Conservation (phyloP, 305 asterid species). For the Caryopteris hybrid region DNA sequence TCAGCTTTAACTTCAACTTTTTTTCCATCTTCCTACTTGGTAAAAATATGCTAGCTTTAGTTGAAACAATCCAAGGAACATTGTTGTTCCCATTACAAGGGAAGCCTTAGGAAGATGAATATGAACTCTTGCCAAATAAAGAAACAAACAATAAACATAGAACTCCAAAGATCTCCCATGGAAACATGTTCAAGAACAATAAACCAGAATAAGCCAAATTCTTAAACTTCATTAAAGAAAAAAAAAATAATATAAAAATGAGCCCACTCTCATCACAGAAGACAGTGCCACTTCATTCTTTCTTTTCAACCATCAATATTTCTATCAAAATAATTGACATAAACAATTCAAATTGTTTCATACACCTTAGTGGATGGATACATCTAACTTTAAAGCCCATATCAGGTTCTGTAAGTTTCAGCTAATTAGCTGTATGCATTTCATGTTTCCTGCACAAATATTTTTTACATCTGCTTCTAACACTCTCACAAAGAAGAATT, state of each 20-base stretch:
- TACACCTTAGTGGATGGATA: neutral
- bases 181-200: neutral
- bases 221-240: conserved; percentile 15
- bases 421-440: neutral
- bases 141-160: neutral
- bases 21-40: neutral
- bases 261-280: neutral
- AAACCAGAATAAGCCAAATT: neutral
- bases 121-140: neutral
- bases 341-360: neutral
- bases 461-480: neutral
- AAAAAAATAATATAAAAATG: neutral
- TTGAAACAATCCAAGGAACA: neutral
- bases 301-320: neutral
- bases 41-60: neutral
- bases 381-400: neutral
- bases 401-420: neutral
- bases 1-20: neutral
- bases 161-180: neutral
- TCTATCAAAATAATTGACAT: neutral
- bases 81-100: neutral
- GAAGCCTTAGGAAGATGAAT: neutral
- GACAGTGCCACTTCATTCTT: neutral
- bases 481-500: neutral
- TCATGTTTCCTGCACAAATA: neutral